Percentiles rank a stretch among this genome's conserved stretches.
These are phyloP conservation scores for Haberlea rhodopensis DNA, from an alignment of 257 asterid genomes.

Conservation along the genomic window DNA sequence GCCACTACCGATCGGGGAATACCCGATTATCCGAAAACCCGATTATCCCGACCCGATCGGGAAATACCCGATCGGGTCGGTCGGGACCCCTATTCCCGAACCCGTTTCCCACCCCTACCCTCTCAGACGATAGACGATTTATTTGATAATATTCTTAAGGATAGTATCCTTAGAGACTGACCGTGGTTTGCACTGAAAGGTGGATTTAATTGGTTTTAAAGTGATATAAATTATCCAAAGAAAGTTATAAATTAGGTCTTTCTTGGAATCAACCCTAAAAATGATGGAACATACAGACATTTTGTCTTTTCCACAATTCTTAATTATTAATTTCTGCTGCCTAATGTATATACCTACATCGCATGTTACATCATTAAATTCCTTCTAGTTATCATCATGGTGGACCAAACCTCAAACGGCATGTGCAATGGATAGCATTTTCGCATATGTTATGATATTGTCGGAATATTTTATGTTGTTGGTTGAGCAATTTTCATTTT, in stretches of 20 bases:
- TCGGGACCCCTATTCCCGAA: no score
- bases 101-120: no score
- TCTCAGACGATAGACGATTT: no score
- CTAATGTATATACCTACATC: background rate
- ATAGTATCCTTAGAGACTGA: no score
- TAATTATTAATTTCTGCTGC: background rate
- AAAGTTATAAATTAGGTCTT: background rate
- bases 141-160: no score
- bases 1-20: no score
- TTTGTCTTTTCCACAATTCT: background rate
- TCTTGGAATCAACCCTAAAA: background rate
- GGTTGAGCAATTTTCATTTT: no score
- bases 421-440: background rate
- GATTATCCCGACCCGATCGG: no score
- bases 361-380: background rate
- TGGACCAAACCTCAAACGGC: constrained; percentile 9
- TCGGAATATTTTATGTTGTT: no score
- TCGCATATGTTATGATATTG: no score
- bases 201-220: background rate
- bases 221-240: background rate
- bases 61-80: no score
- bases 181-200: background rate
- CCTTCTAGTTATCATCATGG: background rate
- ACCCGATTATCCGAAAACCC: no score
- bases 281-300: background rate